Base-by-base conservation (phyloP, 1,284 basidiomycete genomes). In the Rhodotorula glutinis region DNA sequence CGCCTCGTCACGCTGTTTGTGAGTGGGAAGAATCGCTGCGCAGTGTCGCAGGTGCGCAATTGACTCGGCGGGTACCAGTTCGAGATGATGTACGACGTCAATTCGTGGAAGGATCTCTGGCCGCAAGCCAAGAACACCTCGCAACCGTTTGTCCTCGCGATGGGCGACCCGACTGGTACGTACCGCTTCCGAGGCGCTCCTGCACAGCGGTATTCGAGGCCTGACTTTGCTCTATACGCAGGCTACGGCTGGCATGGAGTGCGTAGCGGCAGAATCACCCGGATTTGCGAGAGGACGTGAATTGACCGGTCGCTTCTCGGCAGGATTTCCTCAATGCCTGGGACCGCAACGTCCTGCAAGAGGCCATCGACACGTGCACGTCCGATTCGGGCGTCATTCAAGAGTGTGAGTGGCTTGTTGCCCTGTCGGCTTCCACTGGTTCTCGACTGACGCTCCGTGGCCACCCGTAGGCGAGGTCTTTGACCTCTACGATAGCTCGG, bases 361-460 rank as follows among this genome's bases (percentile, higher is more conserved):
- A 79, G 49, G 82, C 83, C n/a, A 83, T 84, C 66, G 80, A 83
- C 74, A 70, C 80, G 33, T 85, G 83, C 76, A 82, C 71, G 79
- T 81, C 61, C 76, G 79, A 27, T 41, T 75, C 69, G 13, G 79
- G 78, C 44, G 75, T 80, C 23, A 80, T 82, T 4, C 80, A 81
- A 57, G 79, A 81, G 5, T 85, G 83, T 77, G 68, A 75, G 30
- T 21, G 4, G n/a, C 14, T 23, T 82, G 5, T 57, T n/a, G n/a
- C 69, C 14, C 63, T 38, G 33, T 38, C 33, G 11, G n/a, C n/a
- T n/a, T n/a, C 33, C 33, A 38, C 33, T n/a, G 33, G 33, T 11
- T 38, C 33, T 38, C 33, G 33, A 38, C 33, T 38, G 33, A 38
- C 33, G 5, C 33, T 11, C 33, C 33, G 33, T 5, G 7, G 33